These are phyloP conservation scores for Hymenotorrendiella dingleyae DNA, from an alignment of 2,329 filamentous ascomycete genomes.

Conservation along the genomic window DNA sequence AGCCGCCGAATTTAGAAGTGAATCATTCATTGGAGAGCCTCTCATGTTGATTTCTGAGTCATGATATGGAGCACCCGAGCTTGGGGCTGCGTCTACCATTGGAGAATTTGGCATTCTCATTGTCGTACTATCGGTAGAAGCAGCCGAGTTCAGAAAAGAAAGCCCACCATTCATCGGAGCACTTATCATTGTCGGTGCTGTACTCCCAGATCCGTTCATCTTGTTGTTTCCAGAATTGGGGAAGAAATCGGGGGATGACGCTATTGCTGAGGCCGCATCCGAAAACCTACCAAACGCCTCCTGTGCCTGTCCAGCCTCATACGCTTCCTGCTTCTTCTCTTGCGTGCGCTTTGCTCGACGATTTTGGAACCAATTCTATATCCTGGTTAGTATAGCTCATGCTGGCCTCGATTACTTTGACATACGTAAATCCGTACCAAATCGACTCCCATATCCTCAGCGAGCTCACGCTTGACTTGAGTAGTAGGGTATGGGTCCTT, in stretches of 20 bases:
- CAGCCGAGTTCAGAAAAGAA: too few species aligned
- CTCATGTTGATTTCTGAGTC: too few species aligned
- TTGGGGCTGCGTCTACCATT: too few species aligned
- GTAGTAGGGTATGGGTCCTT: constrained; percentile 61
- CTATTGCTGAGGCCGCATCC: too few species aligned
- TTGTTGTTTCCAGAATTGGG: constrained; percentile 13
- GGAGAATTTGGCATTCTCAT: too few species aligned
- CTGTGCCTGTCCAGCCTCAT: constrained; percentile 38
- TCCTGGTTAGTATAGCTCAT: constrained; percentile 24
- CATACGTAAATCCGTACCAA: constrained; percentile 57
- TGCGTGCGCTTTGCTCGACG: constrained; percentile 49
- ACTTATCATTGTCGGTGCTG: too few species aligned
- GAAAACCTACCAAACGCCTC: constrained; percentile 23
- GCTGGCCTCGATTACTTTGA: constrained; percentile 38
- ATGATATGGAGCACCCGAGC: too few species aligned
- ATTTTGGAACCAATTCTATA: constrained; percentile 65
- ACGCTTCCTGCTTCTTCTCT: constrained; percentile 49
- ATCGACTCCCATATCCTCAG: constrained; percentile 57
- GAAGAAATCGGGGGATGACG: constrained; percentile 25
- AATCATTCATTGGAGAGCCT: too few species aligned
- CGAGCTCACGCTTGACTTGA: constrained; percentile 54
- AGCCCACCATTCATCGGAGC: too few species aligned
- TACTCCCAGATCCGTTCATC: too few species aligned
- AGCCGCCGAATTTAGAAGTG: too few species aligned
- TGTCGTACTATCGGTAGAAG: too few species aligned